These are phyloP conservation scores for Thraustotheca clavata DNA, from an alignment of 352 stramenopile genomes.

Conservation along the genomic window DNA sequence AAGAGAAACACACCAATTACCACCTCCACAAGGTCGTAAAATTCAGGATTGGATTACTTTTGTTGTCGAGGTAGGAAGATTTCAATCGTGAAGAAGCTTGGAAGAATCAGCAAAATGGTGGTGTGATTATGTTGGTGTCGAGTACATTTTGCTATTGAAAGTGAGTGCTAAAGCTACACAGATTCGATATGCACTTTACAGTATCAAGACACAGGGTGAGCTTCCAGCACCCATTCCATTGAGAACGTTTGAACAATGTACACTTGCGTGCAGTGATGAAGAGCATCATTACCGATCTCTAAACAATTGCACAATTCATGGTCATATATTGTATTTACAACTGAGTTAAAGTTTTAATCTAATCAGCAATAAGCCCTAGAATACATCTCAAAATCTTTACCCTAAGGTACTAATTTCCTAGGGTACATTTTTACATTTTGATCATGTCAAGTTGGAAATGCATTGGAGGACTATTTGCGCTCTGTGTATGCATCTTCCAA, in stretches of 20 bases:
- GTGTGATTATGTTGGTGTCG: conserved; percentile 4
- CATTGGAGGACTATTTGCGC: too few relatives aligned
- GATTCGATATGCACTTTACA: not conserved
- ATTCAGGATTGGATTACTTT: conserved; percentile 7
- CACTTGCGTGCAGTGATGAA: too few relatives aligned
- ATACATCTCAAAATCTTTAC: too few relatives aligned
- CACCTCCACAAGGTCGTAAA: conserved; percentile 3
- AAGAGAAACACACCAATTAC: not conserved
- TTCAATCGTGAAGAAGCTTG: not conserved
- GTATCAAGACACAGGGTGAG: not conserved
- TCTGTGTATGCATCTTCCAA: too few relatives aligned
- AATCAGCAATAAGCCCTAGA: too few relatives aligned
- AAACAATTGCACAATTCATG: not conserved
- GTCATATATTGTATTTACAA: not conserved
- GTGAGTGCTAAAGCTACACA: not conserved
- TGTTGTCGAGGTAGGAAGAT: not conserved
- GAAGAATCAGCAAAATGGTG: not conserved
- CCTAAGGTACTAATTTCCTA: too few relatives aligned
- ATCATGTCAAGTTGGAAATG: too few relatives aligned
- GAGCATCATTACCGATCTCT: conserved; percentile 8
- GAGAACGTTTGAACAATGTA: too few relatives aligned
- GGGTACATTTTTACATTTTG: too few relatives aligned
- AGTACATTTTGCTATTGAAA: conserved; percentile 9
- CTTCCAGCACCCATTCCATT: too few relatives aligned
- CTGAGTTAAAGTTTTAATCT: not conserved